Base-by-base conservation (phyloP, 2,329 filamentous ascomycete species). In the Xylaria polymorpha region DNA sequence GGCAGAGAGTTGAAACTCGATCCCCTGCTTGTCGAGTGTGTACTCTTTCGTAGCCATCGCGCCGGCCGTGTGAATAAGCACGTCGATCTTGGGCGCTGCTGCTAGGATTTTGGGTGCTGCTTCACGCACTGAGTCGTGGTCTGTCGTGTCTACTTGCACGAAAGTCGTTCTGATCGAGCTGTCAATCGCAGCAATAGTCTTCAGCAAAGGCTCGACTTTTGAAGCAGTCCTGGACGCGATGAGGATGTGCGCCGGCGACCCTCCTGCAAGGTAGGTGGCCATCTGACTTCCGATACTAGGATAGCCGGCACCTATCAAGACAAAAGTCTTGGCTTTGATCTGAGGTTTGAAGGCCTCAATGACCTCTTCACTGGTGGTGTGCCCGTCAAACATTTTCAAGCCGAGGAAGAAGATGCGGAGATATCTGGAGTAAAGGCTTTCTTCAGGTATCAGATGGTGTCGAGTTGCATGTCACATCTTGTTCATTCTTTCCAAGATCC, bases 1-100 rank as follows among this genome's bases (percentile, higher is more conserved):
- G n/a, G 81, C 80, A 8, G 81, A 84, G 2, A 84, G 80, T 64
- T 85, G 79, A 4, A 75, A 72, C 62, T 83, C 81, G 25, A 81
- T 75, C 1, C 73, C 72, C 44, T 76, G 71, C 55, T 75, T 76
- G 44, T 77, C 75, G 5, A 73, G 55, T 4, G 68, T 73, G 53
- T 74, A 76, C 44, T 74, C 64, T 55, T 73, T 72, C n/a, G 73
- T 60, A 1, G 69, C 74, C 73, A 77, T 76, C 15, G 66, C 66
- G 14, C 73, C 74, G 12, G 73, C 74, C 10, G 70, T 74, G 58
- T 77, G 73, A 35, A 76, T 68, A 1, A 77, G 66, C 1, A 76
- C 71, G 35, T 76, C 68, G 56, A 75, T 74, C 53, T 71, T 74
- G 20, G 69, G 68, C 22, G 69, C 61, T 2, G 69, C 67, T 1